Percentiles rank a stretch among this genome's conserved stretches.
phyloP scores from a whole-genome alignment of 306 rosid genomes.

The Quercus parvula region DNA sequence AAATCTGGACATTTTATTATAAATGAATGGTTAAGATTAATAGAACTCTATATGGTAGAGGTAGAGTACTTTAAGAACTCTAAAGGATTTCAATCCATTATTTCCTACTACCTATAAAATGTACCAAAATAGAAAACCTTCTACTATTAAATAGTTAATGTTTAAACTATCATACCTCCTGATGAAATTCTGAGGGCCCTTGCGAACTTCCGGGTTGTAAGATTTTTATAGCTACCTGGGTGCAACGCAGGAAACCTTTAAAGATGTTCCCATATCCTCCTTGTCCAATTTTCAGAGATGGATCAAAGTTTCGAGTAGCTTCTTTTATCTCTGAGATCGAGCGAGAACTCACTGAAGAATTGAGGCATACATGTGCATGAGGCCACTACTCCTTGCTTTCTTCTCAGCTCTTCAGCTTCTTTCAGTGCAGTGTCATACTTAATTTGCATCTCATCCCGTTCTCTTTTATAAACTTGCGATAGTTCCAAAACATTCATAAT shows the following conservation, averaged over 20 bases:
- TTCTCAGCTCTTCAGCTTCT: background rate
- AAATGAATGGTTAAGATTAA: too few relatives aligned
- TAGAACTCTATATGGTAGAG: too few relatives aligned
- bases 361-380: conserved; percentile 24
- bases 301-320: conserved; percentile 43
- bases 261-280: conserved; percentile 41
- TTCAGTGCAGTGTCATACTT: background rate
- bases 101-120: too few relatives aligned
- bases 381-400: background rate
- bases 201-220: too few relatives aligned
- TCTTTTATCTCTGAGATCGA: conserved; percentile 36
- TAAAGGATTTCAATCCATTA: too few relatives aligned
- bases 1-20: too few relatives aligned
- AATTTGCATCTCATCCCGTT: conserved; percentile 21
- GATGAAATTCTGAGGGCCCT: conserved; percentile 44
- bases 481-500: conserved; percentile 43
- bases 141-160: too few relatives aligned
- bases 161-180: conserved; percentile 55
- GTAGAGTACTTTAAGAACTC: too few relatives aligned
- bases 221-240: background rate
- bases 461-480: conserved; percentile 49
- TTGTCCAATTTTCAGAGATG: conserved; percentile 49
- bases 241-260: background rate
- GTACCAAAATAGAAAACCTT: too few relatives aligned
- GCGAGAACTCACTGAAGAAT: conserved; percentile 42